Evolutionary conservation across 2,329 filamentous ascomycete species (phyloP).

Genomic region (Capronia americana): DNA sequence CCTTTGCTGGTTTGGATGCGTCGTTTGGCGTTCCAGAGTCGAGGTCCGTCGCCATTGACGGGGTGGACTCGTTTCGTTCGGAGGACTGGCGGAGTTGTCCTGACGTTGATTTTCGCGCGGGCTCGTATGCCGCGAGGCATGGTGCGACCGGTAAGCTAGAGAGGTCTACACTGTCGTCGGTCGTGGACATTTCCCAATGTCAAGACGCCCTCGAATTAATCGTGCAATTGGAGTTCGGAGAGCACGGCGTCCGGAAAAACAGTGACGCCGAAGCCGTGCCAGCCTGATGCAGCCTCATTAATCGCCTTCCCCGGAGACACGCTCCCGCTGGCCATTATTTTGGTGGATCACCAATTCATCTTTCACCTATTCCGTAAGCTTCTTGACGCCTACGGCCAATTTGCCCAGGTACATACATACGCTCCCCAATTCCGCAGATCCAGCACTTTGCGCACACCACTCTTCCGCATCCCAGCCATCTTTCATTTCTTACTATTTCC

Average conservation of each 20-base stretch:
- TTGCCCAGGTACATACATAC: background rate
- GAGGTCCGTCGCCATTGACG: slow-evolving; percentile 23
- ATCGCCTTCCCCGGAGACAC: slow-evolving; percentile 19
- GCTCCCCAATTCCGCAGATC: background rate
- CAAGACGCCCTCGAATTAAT: background rate
- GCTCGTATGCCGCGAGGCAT: slow-evolving; percentile 14
- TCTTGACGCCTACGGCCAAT: slow-evolving; percentile 30
- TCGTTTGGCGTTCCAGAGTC: slow-evolving; percentile 40
- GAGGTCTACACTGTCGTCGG: background rate
- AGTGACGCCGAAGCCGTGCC: slow-evolving; percentile 5
- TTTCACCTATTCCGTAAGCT: slow-evolving; percentile 35
- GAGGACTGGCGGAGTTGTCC: slow-evolving; percentile 8
- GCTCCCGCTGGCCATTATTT: slow-evolving; percentile 23
- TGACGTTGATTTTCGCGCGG: slow-evolving; percentile 24
- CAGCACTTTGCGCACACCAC: background rate
- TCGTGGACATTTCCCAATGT: background rate
- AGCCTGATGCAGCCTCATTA: slow-evolving; percentile 17
- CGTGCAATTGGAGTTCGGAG: background rate
- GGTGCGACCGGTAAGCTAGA: background rate
- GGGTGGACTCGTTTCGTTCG: slow-evolving; percentile 16
- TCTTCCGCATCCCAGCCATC: background rate
- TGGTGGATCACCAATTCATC: slow-evolving; percentile 29
- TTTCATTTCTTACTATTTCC: background rate
- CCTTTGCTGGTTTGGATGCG: slow-evolving; percentile 32
- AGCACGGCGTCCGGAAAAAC: background rate